These are phyloP conservation scores for Crithidia thermophila DNA, from an alignment of 208 protist species.

Conservation along the genomic window DNA sequence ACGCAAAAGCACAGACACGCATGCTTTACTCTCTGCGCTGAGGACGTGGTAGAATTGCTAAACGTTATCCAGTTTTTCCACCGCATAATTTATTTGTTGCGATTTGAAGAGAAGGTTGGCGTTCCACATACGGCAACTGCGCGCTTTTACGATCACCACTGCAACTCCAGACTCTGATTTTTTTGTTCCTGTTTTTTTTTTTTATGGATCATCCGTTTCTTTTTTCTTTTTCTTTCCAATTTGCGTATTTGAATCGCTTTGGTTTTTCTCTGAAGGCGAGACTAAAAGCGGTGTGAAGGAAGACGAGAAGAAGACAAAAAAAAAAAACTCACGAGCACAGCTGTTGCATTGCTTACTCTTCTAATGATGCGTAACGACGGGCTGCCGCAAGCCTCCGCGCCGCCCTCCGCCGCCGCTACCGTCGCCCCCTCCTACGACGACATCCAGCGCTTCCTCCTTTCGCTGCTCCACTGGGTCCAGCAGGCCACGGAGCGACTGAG, in stretches of 20 bases:
- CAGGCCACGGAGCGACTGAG: neutral
- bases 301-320: neutral
- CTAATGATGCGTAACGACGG: neutral
- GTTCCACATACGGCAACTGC: slow-evolving; percentile 1
- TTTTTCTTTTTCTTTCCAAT: neutral
- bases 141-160: slow-evolving; percentile 1
- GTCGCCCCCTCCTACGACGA: neutral
- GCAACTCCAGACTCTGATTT: neutral
- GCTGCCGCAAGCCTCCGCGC: neutral
- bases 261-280: neutral
- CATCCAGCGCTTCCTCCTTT: neutral
- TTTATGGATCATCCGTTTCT: neutral
- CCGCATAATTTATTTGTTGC: too few species aligned
- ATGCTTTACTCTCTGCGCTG: too few species aligned
- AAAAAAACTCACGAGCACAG: neutral
- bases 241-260: neutral
- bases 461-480: neutral
- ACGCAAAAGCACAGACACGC: too few species aligned
- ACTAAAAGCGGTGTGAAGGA: neutral
- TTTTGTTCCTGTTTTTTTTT: neutral
- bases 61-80: too few species aligned
- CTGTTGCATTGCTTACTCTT: neutral
- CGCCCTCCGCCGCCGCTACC: neutral
- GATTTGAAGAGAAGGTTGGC: too few species aligned
- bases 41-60: too few species aligned